These are phyloP conservation scores for Arabidopsis suecica DNA, from an alignment of 345 rosid species.

Conservation along the genomic window DNA sequence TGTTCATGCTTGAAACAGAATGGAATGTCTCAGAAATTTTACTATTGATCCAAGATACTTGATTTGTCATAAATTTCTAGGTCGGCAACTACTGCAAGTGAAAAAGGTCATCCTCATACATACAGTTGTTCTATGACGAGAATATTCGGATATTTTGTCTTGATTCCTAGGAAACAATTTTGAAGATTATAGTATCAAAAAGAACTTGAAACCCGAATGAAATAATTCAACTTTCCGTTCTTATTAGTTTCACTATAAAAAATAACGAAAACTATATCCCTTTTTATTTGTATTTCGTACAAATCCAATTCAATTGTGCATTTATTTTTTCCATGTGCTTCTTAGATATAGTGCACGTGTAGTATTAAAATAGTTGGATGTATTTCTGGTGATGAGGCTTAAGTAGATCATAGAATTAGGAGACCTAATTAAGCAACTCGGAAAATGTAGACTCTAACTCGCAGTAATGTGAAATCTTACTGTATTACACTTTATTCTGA, in stretches of 20 bases:
- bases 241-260: neutral
- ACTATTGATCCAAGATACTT: constrained; percentile 4
- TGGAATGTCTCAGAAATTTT: constrained; percentile 26
- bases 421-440: constrained; percentile 1
- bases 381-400: constrained; percentile 12
- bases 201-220: neutral
- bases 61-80: neutral
- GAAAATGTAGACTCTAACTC: constrained; percentile 1
- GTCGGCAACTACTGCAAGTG: constrained; percentile 2
- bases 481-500: neutral
- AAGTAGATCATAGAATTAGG: neutral
- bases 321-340: constrained; percentile 1
- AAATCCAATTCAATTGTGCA: neutral
- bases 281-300: constrained; percentile 1
- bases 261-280: neutral
- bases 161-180: neutral
- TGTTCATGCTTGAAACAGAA: constrained; percentile 21
- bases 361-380: constrained; percentile 24
- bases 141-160: constrained; percentile 7
- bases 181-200: constrained; percentile 14
- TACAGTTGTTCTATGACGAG: neutral
- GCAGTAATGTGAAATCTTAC: constrained; percentile 2
- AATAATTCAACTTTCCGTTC: neutral
- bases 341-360: constrained; percentile 36
- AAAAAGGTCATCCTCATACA: neutral